Base-by-base conservation (phyloP, 2,329 filamentous ascomycete species). In the Zymoseptoria tritici region DNA sequence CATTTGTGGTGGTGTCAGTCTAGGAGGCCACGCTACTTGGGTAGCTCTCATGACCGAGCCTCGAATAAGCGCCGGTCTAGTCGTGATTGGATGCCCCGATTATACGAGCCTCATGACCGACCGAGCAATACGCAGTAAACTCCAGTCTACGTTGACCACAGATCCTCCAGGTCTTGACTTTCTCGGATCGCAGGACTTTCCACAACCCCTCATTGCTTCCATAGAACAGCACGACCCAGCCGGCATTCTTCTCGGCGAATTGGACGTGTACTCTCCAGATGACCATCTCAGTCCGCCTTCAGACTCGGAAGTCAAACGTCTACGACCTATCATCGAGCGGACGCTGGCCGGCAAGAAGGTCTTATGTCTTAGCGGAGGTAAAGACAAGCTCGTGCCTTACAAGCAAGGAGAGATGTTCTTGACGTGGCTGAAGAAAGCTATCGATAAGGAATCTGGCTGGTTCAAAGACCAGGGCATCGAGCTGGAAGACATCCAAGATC, bases 11-110 rank as follows among this genome's bases (percentile, higher is more conserved):
- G 94, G 94, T 0, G 84, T 96, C 60, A 93, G 89, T 22, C 78
- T 97, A 0, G 94, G 94, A 5, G 94, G 90, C 0, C 94, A 97
- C 73, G 85, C 88, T 11, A 86, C 88, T 1, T 97, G 93, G 91
- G 88, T 95, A 71, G 82, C 85, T 26, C 76, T 96, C 60, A 83
- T 97, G 52, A 82, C 85, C 46, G 92, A 97, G 61, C 84, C 86
- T 19, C 83, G 91, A 64, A 83, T 97, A 58, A 86, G 81, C n/a
- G 86, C 89, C 0, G 91, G 84, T 0, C 85, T 96, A 7, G 81
- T 89, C 2, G 82, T 96, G 22, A 89, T 97, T 57, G 94, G 93
- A 1, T 96, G 91, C 73, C 91, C 92, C 0, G 93, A 99, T 74
- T 96, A 90, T 68, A 84, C 86, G 64, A 80, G 89, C 73, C 78